Evolutionary conservation across 2,329 filamentous ascomycete species (phyloP).

Genomic region (Pestalotiopsis sp.): DNA sequence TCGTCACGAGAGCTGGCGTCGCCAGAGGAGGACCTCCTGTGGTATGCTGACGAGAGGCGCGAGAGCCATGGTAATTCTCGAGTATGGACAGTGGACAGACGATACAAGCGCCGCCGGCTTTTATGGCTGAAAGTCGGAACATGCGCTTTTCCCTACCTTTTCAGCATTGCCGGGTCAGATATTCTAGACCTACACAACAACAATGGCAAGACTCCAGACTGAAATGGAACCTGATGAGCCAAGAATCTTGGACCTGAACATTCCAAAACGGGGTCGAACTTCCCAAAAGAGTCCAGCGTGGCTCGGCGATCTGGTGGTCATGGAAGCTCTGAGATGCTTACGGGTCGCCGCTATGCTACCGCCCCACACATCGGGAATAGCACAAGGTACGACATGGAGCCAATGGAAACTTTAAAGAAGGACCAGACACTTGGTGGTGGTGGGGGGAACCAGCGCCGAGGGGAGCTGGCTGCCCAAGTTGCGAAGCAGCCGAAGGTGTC

Average conservation of each 20-base stretch:
- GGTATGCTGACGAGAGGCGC: too few species aligned
- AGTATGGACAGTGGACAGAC: not conserved
- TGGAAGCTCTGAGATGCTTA: not conserved
- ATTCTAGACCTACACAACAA: not conserved
- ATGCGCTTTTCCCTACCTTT: not conserved
- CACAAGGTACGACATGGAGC: not conserved
- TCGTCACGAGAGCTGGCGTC: not conserved
- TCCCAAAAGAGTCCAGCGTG: not conserved
- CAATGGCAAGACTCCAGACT: not conserved
- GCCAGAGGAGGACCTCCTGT: not conserved
- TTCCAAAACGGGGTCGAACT: not conserved
- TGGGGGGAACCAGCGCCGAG: not conserved
- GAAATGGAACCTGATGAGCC: not conserved
- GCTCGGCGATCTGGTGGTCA: not conserved
- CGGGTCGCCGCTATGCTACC: not conserved
- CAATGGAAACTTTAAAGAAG: not conserved
- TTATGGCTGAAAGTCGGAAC: not conserved
- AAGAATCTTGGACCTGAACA: not conserved
- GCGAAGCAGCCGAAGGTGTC: not conserved
- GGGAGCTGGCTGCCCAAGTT: not conserved
- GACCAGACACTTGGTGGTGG: not conserved
- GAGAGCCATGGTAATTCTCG: too few species aligned
- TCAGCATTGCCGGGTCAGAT: not conserved
- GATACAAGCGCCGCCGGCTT: not conserved
- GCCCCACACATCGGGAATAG: not conserved